These are phyloP conservation scores for Podochytrium sp. DNA, from an alignment of 192 early-diverging fungal genomes.

Conservation along the genomic window DNA sequence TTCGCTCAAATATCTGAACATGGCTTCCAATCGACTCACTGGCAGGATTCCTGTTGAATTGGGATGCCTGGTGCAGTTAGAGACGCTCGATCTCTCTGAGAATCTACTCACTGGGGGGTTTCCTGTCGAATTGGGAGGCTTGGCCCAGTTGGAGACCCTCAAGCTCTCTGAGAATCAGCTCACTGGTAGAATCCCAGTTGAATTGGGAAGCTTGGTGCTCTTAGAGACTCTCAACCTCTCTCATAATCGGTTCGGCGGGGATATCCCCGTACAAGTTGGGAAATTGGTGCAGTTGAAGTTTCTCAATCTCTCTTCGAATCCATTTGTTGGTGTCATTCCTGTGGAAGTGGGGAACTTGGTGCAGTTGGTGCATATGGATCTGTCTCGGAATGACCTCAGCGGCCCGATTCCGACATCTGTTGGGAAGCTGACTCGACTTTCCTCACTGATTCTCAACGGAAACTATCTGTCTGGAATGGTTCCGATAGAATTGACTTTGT, in stretches of 20 bases:
- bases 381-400: no score
- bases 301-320: neutral
- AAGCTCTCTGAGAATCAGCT: neutral
- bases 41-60: neutral
- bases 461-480: no score
- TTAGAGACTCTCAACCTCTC: neutral
- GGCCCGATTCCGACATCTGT: no score
- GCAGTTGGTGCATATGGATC: no score
- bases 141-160: no score
- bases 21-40: neutral
- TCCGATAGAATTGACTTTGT: no score
- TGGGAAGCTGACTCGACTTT: no score
- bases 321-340: neutral
- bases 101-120: neutral
- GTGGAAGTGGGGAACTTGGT: no score
- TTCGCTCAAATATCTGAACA: no score
- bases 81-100: neutral
- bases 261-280: neutral
- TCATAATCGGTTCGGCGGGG: neutral
- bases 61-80: neutral
- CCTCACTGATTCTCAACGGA: no score
- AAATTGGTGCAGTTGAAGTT: neutral
- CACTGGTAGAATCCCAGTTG: neutral
- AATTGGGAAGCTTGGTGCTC: neutral
- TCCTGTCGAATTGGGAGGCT: neutral